Conservation (phyloP, 2,329 filamentous ascomycete species). For the Clarireedia homoeocarpa region DNA sequence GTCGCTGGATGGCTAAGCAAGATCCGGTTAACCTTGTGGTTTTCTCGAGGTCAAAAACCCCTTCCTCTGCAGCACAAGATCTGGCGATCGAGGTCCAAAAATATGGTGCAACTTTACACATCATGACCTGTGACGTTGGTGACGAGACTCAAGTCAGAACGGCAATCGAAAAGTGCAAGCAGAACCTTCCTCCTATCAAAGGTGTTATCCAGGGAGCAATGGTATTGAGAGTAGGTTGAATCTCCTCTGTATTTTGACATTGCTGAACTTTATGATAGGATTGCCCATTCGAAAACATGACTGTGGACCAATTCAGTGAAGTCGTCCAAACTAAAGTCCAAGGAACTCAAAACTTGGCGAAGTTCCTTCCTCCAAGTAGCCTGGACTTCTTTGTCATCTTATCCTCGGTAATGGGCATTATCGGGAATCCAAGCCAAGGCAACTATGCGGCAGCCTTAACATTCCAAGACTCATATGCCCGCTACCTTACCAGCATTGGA, state of each 20-base stretch:
- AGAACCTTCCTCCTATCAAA: constrained; percentile 1
- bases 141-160: no score
- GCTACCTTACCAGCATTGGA: no score
- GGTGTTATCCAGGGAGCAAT: constrained; percentile 18
- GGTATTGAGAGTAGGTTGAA: constrained; percentile 11
- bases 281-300: not conserved
- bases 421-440: not conserved
- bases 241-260: not conserved
- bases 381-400: not conserved
- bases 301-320: not conserved
- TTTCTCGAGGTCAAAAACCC: not conserved
- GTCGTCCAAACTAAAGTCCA: not conserved
- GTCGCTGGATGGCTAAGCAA: not conserved
- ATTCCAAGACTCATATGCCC: no score
- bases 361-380: not conserved
- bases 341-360: not conserved
- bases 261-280: not conserved
- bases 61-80: no score
- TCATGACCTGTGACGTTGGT: no score
- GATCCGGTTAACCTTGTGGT: not conserved
- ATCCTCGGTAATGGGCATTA: not conserved
- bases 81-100: no score
- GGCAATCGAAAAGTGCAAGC: constrained; percentile 1
- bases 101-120: no score
- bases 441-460: no score